Evolutionary conservation across 495 filamentous ascomycete species (phyloP).

Genomic region (Penicillium dipodomyicola): DNA sequence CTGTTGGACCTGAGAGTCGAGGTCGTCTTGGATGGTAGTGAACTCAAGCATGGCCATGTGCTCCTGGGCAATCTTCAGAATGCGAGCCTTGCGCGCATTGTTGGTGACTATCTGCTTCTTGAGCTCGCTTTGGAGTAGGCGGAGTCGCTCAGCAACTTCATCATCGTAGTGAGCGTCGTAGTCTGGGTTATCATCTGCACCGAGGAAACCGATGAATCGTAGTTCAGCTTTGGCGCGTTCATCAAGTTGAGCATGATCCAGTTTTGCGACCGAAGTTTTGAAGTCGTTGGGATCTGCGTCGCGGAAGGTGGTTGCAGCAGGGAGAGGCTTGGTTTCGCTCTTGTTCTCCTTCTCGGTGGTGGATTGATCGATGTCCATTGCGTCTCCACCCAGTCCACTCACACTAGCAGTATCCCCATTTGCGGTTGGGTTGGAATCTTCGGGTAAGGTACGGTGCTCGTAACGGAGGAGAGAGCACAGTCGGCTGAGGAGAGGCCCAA

Average conservation of each 20-base stretch:
- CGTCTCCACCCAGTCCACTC: constrained; percentile 52
- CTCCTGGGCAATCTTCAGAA: constrained; percentile 82
- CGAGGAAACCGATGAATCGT: constrained; percentile 86
- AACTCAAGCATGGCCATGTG: constrained; percentile 95
- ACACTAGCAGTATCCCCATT: constrained; percentile 52
- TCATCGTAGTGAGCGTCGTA: constrained; percentile 92
- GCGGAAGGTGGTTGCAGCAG: constrained; percentile 73
- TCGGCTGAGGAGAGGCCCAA: constrained; percentile 81
- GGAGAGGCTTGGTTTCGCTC: constrained; percentile 49
- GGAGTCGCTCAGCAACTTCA: constrained; percentile 85
- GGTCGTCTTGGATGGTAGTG: constrained; percentile 91
- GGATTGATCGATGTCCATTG: constrained; percentile 48
- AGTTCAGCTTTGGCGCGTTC: constrained; percentile 88
- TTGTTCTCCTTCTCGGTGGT: constrained; percentile 44
- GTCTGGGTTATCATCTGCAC: constrained; percentile 65
- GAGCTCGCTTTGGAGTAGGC: constrained; percentile 77
- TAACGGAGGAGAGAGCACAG: constrained; percentile 79
- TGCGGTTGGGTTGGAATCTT: constrained; percentile 45
- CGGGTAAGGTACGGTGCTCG: constrained; percentile 64
- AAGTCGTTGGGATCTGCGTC: constrained; percentile 62
- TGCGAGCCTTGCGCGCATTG: constrained; percentile 80
- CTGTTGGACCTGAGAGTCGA: constrained; percentile 91
- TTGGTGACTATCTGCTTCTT: constrained; percentile 79
- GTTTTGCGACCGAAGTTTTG: constrained; percentile 58
- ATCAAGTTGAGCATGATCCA: constrained; percentile 82